Percentiles rank a stretch among this genome's conserved stretches.
These are phyloP conservation scores for Malus orientalis DNA, from an alignment of 306 rosid genomes.

Conservation along the genomic window DNA sequence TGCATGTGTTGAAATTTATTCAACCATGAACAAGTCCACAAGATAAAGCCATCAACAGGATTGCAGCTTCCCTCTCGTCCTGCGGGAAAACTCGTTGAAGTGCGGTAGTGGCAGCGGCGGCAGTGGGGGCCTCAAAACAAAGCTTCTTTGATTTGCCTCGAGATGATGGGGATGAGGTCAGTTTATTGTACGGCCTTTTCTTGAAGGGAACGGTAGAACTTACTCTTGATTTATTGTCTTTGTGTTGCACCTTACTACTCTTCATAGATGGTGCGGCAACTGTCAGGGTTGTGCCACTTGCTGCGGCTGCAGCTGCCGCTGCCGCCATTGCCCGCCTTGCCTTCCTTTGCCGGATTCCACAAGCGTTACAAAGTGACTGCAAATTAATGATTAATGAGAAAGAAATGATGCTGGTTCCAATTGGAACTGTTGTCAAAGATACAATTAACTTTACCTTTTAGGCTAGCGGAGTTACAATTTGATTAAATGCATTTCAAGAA, in stretches of 20 bases:
- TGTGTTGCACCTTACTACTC: constrained; percentile 22
- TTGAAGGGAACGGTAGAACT: constrained; percentile 22
- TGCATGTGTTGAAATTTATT: not conserved
- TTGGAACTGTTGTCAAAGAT: not conserved
- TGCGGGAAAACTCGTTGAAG: constrained; percentile 80
- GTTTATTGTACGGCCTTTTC: constrained; percentile 33
- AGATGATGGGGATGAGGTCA: not conserved
- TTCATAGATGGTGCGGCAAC: constrained; percentile 22
- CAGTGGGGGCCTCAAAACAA: constrained; percentile 38
- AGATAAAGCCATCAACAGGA: constrained; percentile 85
- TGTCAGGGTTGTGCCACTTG: constrained; percentile 28
- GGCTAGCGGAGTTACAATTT: not conserved
- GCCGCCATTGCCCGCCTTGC: constrained; percentile 79
- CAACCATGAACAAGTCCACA: constrained; percentile 83
- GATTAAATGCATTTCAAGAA: not conserved
- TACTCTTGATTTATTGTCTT: constrained; percentile 24
- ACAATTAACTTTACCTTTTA: not conserved
- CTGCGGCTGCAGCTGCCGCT: constrained; percentile 54
- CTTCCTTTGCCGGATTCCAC: constrained; percentile 94
- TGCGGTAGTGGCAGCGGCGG: constrained; percentile 11
- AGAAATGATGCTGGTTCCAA: not conserved
- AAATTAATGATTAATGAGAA: not conserved
- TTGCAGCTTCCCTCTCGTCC: constrained; percentile 95
- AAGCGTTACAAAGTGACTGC: constrained; percentile 91
- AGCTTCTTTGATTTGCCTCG: constrained; percentile 28